phyloP scores from a whole-genome alignment of 2,329 filamentous ascomycete species.

The Aspergillus quadricinctus region DNA sequence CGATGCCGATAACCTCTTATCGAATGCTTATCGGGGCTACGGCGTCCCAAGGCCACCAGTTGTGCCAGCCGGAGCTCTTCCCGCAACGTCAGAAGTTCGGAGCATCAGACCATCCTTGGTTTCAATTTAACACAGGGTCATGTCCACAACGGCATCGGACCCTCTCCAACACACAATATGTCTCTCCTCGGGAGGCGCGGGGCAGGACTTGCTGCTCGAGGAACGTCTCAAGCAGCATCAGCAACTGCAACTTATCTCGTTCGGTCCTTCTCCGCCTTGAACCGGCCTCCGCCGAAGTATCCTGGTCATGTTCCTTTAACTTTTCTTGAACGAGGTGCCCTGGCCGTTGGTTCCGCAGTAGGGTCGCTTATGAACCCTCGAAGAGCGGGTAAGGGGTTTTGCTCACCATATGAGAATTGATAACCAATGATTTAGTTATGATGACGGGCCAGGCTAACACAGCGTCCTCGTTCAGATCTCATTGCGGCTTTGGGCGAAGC shows the following conservation, averaged over 20 bases:
- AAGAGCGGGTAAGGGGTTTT: constrained; percentile 58
- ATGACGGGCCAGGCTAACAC: not conserved
- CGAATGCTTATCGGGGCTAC: constrained; percentile 17
- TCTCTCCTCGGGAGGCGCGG: constrained; percentile 22
- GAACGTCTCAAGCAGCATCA: constrained; percentile 6
- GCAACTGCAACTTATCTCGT: constrained; percentile 7
- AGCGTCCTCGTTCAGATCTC: constrained; percentile 59
- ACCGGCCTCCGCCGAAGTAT: constrained; percentile 82
- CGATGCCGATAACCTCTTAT: constrained; percentile 10
- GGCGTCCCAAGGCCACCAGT: constrained; percentile 7
- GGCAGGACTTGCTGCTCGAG: constrained; percentile 10
- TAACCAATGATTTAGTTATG: not conserved
- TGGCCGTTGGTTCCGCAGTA: constrained; percentile 61
- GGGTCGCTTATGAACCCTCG: constrained; percentile 67
- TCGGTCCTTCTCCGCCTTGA: constrained; percentile 72
- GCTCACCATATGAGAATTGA: not conserved
- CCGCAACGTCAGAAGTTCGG: not conserved
- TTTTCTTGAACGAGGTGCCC: constrained; percentile 65
- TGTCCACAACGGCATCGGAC: constrained; percentile 6
- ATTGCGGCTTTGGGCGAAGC: constrained; percentile 93
- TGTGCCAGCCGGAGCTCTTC: constrained; percentile 9
- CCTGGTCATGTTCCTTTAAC: constrained; percentile 89
- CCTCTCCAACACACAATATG: constrained; percentile 19
- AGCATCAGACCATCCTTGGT: not conserved
- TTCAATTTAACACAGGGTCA: constrained; percentile 4